phyloP scores from a whole-genome alignment of 768 basidiomycete genomes.

The Pleurotus sapidus region DNA sequence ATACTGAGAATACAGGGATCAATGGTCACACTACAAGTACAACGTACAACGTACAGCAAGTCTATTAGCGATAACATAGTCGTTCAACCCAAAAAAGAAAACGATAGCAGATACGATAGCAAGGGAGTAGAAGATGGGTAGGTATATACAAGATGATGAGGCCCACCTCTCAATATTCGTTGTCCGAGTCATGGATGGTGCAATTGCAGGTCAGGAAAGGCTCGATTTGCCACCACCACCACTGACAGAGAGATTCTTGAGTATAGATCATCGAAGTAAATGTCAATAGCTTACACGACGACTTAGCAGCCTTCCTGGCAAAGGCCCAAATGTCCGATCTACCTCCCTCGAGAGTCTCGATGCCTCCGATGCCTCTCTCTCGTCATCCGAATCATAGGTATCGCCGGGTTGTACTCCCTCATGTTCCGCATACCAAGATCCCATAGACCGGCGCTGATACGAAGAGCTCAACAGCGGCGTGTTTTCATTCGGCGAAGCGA shows the following conservation, averaged over 20 bases:
- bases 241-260: slow-evolving; percentile 36
- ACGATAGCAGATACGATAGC: background rate
- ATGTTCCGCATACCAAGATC: slow-evolving; percentile 16
- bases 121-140: no score
- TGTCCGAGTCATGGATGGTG: slow-evolving; percentile 55
- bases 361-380: slow-evolving; percentile 26
- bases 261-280: background rate
- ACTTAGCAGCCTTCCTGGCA: slow-evolving; percentile 71
- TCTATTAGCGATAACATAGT: slow-evolving; percentile 2
- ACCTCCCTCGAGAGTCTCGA: slow-evolving; percentile 42
- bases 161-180: slow-evolving; percentile 23
- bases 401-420: slow-evolving; percentile 1
- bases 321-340: slow-evolving; percentile 57
- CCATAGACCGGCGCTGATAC: slow-evolving; percentile 12
- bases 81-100: background rate
- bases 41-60: background rate
- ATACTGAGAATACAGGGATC: no score
- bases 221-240: slow-evolving; percentile 83
- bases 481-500: slow-evolving; percentile 27
- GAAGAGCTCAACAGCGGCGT: slow-evolving; percentile 30
- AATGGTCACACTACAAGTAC: no score
- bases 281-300: slow-evolving; percentile 48
- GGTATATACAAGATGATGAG: no score
- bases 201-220: slow-evolving; percentile 63
- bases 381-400: slow-evolving; percentile 16